Evolutionary conservation across 176 grass and related monocot species (phyloP), one percentile per base, ranked within the genome.

Genomic region (Oropetium thomaeum): DNA sequence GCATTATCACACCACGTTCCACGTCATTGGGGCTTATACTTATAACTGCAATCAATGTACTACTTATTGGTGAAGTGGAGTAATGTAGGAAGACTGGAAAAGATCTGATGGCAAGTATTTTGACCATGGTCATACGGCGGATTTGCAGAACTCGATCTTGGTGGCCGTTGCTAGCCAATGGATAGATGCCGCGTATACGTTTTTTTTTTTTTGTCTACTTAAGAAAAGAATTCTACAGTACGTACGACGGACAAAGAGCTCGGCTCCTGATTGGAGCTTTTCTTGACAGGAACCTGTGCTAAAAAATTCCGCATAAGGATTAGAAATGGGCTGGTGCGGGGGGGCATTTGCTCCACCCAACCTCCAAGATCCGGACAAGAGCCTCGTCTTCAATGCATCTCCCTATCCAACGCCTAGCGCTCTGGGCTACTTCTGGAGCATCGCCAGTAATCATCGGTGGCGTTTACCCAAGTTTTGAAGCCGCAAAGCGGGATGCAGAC

Each of bases 321-420:
- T 27, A 37, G 43, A 14, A 45, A 45, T 45, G 7, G 17, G 45
- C 6, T 49, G 52, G 10, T 67, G 7, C 29, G 3, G 14, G 41
- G 41, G 9, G 6, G 28, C 53, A 27, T 59, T 59, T 79, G 66
- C 41, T 63, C 31, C 78, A 39, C 16, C 43, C 67, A 62, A 40
- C 78, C 45, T 17, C 44, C 45, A 54, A 8, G 44, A 73, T 65
- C 64, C 59, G 59, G 47, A 54, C 45, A 52, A 53, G 17, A n/a
- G 19, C 22, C 38, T 48, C 79, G 34, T 15, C 23, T 72, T 81
- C 58, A 72, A 72, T 73, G 79, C 68, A 73, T 73, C 69, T 65
- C 58, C 69, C 40, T 45, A 26, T 82, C 19, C 19, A 63, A 31
- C 31, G 57, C 42, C 34, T 52, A 57, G n/a, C 44, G 65, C 40